Evolutionary conservation across 164 flowering plant species (phyloP).

Genomic region (Akebia trifoliata): DNA sequence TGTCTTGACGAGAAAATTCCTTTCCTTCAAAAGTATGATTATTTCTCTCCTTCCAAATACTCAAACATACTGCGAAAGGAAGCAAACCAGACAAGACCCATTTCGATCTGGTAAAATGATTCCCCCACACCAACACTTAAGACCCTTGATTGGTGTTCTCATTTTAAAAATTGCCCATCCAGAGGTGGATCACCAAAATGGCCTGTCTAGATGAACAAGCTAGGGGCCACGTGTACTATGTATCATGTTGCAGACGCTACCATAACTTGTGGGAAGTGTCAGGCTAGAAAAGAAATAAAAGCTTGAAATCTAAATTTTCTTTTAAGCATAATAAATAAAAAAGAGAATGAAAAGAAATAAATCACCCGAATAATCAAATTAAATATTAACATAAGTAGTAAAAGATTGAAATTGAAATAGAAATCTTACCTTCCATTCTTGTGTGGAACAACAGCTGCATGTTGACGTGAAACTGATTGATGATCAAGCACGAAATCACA

Average conservation of each 20-base stretch:
- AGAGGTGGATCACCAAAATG: not conserved
- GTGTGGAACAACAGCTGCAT: constrained; percentile 96
- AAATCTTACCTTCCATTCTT: constrained; percentile 84
- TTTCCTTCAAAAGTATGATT: no score
- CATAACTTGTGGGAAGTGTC: no score
- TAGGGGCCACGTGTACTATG: not conserved
- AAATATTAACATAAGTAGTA: not conserved
- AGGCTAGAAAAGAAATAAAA: no score
- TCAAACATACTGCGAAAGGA: no score
- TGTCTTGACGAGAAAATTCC: no score
- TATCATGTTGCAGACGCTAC: not conserved
- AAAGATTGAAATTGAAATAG: not conserved
- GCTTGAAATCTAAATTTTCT: no score
- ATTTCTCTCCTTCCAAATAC: no score
- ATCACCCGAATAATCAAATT: not conserved
- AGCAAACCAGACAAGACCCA: no score
- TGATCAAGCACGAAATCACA: constrained; percentile 99
- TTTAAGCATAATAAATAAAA: not conserved
- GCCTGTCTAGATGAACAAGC: not conserved
- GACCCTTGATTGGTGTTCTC: not conserved
- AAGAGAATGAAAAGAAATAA: not conserved
- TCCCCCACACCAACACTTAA: no score
- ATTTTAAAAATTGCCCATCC: not conserved
- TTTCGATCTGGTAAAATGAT: no score
- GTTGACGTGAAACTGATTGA: constrained; percentile 96